Conservation (phyloP, 2,329 filamentous ascomycete genomes). For the Fusarium piperis region DNA sequence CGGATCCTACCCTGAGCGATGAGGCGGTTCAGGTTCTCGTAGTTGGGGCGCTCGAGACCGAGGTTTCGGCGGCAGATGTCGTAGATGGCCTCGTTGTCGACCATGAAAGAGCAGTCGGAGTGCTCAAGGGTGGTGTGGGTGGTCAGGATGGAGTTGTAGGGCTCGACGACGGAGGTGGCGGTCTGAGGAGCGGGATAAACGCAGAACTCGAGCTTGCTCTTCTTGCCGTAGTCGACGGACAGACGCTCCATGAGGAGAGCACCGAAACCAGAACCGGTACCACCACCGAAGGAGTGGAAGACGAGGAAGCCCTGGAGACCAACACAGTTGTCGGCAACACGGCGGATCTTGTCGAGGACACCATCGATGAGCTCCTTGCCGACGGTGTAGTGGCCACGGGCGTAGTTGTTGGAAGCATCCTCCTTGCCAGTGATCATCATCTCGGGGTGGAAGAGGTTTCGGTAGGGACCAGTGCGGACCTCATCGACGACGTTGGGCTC, state of each 20-base stretch:
- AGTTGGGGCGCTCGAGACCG: slow-evolving; percentile 96
- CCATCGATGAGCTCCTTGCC: slow-evolving; percentile 99
- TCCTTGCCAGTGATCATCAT: slow-evolving; percentile 99
- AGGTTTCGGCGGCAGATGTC: slow-evolving; percentile 99
- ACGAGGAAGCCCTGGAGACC: slow-evolving; percentile 99
- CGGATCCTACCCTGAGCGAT: slow-evolving; percentile 84
- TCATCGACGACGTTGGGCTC: slow-evolving; percentile 99
- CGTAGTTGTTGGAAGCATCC: slow-evolving; percentile 99
- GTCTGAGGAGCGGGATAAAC: slow-evolving; percentile 98
- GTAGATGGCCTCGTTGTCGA: slow-evolving; percentile 99
- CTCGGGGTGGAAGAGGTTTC: slow-evolving; percentile 97
- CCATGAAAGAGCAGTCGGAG: slow-evolving; percentile 99
- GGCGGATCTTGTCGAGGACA: slow-evolving; percentile 96
- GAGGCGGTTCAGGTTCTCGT: slow-evolving; percentile 98
- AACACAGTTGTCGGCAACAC: slow-evolving; percentile 96
- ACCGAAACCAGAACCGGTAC: slow-evolving; percentile 98
- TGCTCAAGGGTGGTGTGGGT: slow-evolving; percentile 99
- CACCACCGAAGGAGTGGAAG: slow-evolving; percentile 99
- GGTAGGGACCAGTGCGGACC: slow-evolving; percentile 97
- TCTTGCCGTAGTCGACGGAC: slow-evolving; percentile 99
- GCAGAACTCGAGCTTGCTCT: slow-evolving; percentile 99
- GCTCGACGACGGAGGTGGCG: slow-evolving; percentile 97
- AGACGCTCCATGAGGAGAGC: slow-evolving; percentile 98
- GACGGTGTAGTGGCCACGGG: slow-evolving; percentile 99
- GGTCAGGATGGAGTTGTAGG: slow-evolving; percentile 99